Evolutionary conservation across 305 asterid genomes (phyloP), one percentile per base, ranked within the genome.

Genomic region (Caryopteris hybrid): DNA sequence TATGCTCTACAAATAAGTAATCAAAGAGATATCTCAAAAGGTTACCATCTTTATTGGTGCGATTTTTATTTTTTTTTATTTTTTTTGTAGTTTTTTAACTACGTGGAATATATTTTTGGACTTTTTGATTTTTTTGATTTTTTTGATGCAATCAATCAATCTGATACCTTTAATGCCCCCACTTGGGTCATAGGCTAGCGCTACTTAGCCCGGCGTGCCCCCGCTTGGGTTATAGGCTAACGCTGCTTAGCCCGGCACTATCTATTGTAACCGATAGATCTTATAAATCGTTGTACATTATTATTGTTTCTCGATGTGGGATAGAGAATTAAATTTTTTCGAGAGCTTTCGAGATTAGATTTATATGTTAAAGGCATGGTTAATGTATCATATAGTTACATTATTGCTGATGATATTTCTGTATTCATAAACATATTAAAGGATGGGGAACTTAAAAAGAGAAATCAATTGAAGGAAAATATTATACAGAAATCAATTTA

Each of bases 141-240:
- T 60, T 60, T 34, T 34, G 51, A 51, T 60, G 66, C 66, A 39
- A 0, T 20, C 27, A 59, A 39, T 5, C 29, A 60, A 38, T 60
- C 3, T 39, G 51, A 20, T 60, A 60, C 51, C 71, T 36, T 38
- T 53, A 23, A 21, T 53, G 54, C 54, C 43, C 53, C 71, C 63
- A 29, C 62, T 52, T 36, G 71, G 71, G 53, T 66, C 2, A 52
- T 54, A 66, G 46, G 63, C 63, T 33, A 47, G 10, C 33, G 57
- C 57, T 51, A 51, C 33, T 22, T 1, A 25, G 31, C 31, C 4
- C 31, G 31, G 4, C 31, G n/a, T n/a, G n/a, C n/a, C n/a, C n/a
- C n/a, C n/a, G n/a, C n/a, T n/a, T n/a, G n/a, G n/a, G n/a, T n/a
- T n/a, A n/a, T n/a, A n/a, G n/a, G n/a, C n/a, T 34, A 34, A 34